These are phyloP conservation scores for Sporothrix mexicana DNA, from an alignment of 2,329 filamentous ascomycete species.

Conservation along the genomic window DNA sequence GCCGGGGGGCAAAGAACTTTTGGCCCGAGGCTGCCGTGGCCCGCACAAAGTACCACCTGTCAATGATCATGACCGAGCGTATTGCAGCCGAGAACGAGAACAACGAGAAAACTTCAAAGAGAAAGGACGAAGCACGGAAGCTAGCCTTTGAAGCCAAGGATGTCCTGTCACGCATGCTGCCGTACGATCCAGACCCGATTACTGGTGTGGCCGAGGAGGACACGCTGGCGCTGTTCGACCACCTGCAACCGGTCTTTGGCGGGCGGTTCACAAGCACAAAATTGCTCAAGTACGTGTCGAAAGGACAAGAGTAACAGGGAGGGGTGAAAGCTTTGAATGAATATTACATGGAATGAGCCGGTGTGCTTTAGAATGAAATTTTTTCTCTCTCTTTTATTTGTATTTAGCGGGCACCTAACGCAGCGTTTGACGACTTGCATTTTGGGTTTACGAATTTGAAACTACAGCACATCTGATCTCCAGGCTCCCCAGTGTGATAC, in stretches of 20 bases:
- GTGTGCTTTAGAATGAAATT: not conserved
- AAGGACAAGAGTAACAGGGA: not conserved
- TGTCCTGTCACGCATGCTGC: conserved; percentile 37
- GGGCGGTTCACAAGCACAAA: conserved; percentile 37
- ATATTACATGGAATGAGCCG: too few relatives aligned
- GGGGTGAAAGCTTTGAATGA: not conserved
- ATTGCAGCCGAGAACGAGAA: not conserved
- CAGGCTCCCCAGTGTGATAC: too few relatives aligned
- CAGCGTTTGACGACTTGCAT: too few relatives aligned
- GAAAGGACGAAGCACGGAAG: conserved; percentile 24
- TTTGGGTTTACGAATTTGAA: too few relatives aligned
- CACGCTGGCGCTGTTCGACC: conserved; percentile 37
- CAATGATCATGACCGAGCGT: conserved; percentile 32
- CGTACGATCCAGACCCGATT: conserved; percentile 36
- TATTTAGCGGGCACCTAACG: too few relatives aligned
- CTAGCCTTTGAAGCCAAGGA: conserved; percentile 37
- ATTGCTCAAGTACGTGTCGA: conserved; percentile 34
- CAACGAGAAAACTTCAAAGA: not conserved
- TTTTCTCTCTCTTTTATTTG: not conserved
- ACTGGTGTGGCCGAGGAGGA: conserved; percentile 35
- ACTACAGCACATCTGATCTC: too few relatives aligned
- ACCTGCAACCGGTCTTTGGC: conserved; percentile 38
- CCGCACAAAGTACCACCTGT: conserved; percentile 37
- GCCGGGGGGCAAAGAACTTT: conserved; percentile 34
- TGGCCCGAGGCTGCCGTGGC: conserved; percentile 37